These are phyloP conservation scores for Tanacetum coccineum DNA, from an alignment of 129 eudicot species.

Conservation along the genomic window DNA sequence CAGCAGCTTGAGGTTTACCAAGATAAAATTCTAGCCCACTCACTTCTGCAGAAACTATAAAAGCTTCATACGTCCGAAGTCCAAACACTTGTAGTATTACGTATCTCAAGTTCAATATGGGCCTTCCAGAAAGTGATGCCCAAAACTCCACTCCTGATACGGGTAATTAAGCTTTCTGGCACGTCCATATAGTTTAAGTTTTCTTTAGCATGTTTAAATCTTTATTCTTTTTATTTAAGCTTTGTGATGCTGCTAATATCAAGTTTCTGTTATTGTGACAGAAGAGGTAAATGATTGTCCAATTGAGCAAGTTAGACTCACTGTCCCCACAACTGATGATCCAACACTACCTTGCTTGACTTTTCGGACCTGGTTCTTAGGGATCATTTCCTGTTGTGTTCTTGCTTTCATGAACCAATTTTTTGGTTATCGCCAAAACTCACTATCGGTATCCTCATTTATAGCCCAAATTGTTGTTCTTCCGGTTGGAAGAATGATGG, in stretches of 20 bases:
- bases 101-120: conserved; percentile 11
- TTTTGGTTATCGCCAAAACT: conserved; percentile 67
- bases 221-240: background rate
- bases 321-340: conserved; percentile 74
- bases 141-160: background rate
- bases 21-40: background rate
- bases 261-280: background rate
- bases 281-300: conserved; percentile 68
- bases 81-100: background rate
- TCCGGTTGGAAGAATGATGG: conserved; percentile 76
- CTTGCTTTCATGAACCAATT: conserved; percentile 79
- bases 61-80: background rate
- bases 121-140: conserved; percentile 1
- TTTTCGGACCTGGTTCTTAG: conserved; percentile 75
- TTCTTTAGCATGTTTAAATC: background rate
- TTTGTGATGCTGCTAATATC: background rate
- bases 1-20: background rate
- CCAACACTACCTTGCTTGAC: conserved; percentile 75
- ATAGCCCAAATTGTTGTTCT: conserved; percentile 73
- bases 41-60: conserved; percentile 4
- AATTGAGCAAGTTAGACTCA: conserved; percentile 78
- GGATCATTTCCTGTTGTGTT: conserved; percentile 56
- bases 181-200: background rate
- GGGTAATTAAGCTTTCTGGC: conserved; percentile 1
- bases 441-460: conserved; percentile 52